A percentile compares a stretch with the other conserved stretches of the same genome.
phyloP scores from a whole-genome alignment of 768 basidiomycete genomes.

The Pleurotus citrinopileatus region DNA sequence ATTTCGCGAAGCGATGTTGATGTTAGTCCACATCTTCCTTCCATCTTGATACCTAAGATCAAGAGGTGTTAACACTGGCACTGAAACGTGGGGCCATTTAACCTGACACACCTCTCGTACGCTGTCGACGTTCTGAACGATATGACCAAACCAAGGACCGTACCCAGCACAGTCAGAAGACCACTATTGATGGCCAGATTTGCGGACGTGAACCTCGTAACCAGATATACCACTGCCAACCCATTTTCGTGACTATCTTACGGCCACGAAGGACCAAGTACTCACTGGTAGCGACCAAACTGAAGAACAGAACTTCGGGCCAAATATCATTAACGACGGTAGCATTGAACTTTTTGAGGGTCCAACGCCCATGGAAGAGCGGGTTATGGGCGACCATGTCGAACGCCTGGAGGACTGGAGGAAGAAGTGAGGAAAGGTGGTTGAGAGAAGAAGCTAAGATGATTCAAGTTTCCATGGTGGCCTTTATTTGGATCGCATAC shows the following conservation, averaged over 20 bases:
- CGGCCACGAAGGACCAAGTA: neutral
- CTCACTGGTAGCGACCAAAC: conserved; percentile 53
- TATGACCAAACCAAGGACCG: conserved; percentile 68
- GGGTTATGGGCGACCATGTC: conserved; percentile 43
- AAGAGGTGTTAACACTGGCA: neutral
- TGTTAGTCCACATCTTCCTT: conserved; percentile 66
- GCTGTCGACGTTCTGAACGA: conserved; percentile 73
- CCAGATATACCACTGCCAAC: conserved; percentile 52
- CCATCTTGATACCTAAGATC: conserved; percentile 59
- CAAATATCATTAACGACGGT: conserved; percentile 68
- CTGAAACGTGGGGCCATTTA: neutral
- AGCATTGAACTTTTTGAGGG: conserved; percentile 48
- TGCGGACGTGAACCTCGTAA: conserved; percentile 45
- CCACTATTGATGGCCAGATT: conserved; percentile 50
- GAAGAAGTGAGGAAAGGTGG: neutral
- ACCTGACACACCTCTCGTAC: conserved; percentile 58
- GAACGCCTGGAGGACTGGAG: neutral
- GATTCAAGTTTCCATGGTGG: neutral
- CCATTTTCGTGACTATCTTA: neutral
- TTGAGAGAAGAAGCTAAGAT: conserved; percentile 2
- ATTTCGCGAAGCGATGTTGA: conserved; percentile 54
- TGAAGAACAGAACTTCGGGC: conserved; percentile 63
- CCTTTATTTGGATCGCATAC: neutral
- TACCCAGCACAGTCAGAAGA: conserved; percentile 70
- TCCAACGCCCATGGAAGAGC: conserved; percentile 45